A percentile compares a stretch with the other conserved stretches of the same genome.
Conservation (phyloP, 441 rosid genomes). For the Corymbia citriodora region DNA sequence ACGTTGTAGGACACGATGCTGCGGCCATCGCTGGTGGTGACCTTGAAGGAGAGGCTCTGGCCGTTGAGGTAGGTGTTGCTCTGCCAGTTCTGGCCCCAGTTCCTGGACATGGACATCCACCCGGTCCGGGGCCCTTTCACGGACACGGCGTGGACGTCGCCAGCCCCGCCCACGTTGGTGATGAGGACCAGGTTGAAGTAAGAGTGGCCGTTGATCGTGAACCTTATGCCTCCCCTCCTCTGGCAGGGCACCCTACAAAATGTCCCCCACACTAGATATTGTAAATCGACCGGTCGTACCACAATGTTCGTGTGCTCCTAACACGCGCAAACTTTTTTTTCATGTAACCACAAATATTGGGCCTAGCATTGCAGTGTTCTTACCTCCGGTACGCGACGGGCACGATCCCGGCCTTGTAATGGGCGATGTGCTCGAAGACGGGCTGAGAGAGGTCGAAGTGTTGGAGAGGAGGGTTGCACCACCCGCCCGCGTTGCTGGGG, state of each 20-base stretch:
- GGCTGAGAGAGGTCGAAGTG: slow-evolving; percentile 79
- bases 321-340: background rate
- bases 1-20: slow-evolving; percentile 41
- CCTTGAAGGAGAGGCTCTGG: slow-evolving; percentile 65
- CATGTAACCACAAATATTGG: background rate
- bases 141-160: slow-evolving; percentile 51
- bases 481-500: slow-evolving; percentile 63
- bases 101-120: slow-evolving; percentile 71
- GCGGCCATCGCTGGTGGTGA: slow-evolving; percentile 57
- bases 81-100: slow-evolving; percentile 86
- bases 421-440: slow-evolving; percentile 68
- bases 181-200: slow-evolving; percentile 67
- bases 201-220: slow-evolving; percentile 68
- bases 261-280: background rate
- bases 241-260: slow-evolving; percentile 52
- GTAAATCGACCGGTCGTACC: background rate
- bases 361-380: background rate
- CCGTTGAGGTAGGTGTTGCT: slow-evolving; percentile 63
- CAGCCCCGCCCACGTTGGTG: slow-evolving; percentile 73
- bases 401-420: slow-evolving; percentile 62
- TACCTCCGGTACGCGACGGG: slow-evolving; percentile 69
- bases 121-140: slow-evolving; percentile 56
- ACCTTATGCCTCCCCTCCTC: slow-evolving; percentile 66
- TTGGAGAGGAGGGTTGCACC: slow-evolving; percentile 77
- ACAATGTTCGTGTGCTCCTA: background rate